Base-by-base conservation (phyloP, 768 basidiomycete species). In the Sporobolomyces phaffii region DNA sequence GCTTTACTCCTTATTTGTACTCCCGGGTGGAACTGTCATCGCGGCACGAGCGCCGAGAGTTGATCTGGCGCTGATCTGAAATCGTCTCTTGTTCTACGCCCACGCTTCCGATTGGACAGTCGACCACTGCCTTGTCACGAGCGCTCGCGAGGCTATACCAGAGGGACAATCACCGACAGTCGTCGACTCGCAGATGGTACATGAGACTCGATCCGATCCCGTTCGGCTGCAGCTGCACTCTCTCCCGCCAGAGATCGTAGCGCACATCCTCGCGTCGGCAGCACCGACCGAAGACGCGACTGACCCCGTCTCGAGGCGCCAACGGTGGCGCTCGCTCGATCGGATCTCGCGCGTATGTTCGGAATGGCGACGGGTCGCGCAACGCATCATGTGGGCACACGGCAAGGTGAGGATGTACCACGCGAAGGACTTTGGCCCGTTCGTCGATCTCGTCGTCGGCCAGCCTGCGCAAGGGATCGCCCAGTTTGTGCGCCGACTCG, bases 231-330 rank as follows among this genome's bases (percentile, higher is more conserved):
- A n/a, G n/a, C n/a, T 53, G 7, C 52, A 53, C 22, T 8, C 52
- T 11, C 29, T 63, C 26, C 62, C 62, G 5, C 44, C 44, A 10
- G 62, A 63, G 53, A 44, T 63, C n/a, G 34, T 49, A 2, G 10
- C 28, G 10, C 62, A 56, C 54, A 50, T 58, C 3, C 6, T 64
- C 22, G 3, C 26, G 7, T 24, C 40, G 5, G 2, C 40, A 5
- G 36, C n/a, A 20, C 40, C 47, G 5, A 17, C 17, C 40, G 40
- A 24, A 14, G 54, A 29, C n/a, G 13, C 26, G 3, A 2, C 8
- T 2, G 2, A n/a, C 18, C 36, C 34, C 31, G 24, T 53, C 38
- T 33, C n/a, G 13, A 2, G 1, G 4, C 57, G 50, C 2, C 64
- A n/a, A 5, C 40, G 24, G 1, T 58, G 33, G 7, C 22, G 41